Evolutionary conservation across 805 yeast species (phyloP).

Genomic region (Monosporozyma yasuniensis): DNA sequence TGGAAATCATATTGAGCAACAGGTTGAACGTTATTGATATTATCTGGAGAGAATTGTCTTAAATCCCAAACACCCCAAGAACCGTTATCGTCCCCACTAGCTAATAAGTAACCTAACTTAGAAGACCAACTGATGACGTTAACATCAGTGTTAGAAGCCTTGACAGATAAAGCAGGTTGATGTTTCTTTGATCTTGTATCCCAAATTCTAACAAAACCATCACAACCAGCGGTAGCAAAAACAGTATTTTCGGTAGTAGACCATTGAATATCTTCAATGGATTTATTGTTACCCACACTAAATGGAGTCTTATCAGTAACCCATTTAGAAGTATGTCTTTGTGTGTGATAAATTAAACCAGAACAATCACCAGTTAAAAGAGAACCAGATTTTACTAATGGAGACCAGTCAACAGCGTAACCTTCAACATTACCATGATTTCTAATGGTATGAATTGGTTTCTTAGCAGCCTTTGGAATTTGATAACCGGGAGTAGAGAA

Average conservation of each 20-base stretch:
- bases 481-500: conserved; percentile 82
- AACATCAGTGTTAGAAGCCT: conserved; percentile 74
- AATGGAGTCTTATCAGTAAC: conserved; percentile 77
- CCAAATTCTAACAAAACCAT: conserved; percentile 78
- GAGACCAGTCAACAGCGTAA: conserved; percentile 95
- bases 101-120: conserved; percentile 76
- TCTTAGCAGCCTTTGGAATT: conserved; percentile 66
- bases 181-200: conserved; percentile 91
- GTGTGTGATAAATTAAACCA: conserved; percentile 74
- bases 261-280: conserved; percentile 98
- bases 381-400: conserved; percentile 68
- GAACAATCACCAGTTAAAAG: conserved; percentile 81
- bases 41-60: conserved; percentile 61
- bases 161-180: conserved; percentile 78
- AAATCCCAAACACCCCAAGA: conserved; percentile 97
- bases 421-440: conserved; percentile 95
- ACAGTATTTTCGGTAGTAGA: conserved; percentile 86
- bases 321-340: conserved; percentile 73
- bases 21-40: conserved; percentile 44
- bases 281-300: conserved; percentile 48
- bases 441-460: conserved; percentile 74
- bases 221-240: conserved; percentile 90
- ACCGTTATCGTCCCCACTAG: conserved; percentile 97
- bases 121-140: conserved; percentile 95
- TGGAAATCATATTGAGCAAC: conserved; percentile 96